phyloP scores from a whole-genome alignment of 75 land plant species.

The Cupressus sempervirens region DNA sequence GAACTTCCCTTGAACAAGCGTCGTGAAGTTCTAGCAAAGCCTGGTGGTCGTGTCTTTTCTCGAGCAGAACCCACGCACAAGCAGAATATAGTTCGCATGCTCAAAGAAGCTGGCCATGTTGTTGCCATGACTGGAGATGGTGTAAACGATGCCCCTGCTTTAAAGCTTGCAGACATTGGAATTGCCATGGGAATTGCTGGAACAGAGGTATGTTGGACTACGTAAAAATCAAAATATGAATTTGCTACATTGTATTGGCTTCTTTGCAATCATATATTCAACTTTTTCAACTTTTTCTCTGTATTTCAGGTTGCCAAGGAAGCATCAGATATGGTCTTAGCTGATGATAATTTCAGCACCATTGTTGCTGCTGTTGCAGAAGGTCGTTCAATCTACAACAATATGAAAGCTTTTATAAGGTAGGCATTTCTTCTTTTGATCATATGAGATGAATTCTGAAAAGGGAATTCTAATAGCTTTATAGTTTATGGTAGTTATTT shows the following conservation, averaged over 20 bases:
- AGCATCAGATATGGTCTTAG: conserved; percentile 89
- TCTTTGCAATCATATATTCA: not conserved
- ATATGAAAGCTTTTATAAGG: conserved; percentile 95
- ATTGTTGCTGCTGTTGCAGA: conserved; percentile 85
- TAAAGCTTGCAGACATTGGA: conserved; percentile 91
- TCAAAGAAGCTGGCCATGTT: conserved; percentile 77
- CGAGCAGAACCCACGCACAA: conserved; percentile 92
- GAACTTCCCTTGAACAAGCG: conserved; percentile 41
- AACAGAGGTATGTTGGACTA: conserved; percentile 59
- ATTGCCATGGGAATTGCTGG: conserved; percentile 94
- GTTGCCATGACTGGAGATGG: conserved; percentile 99
- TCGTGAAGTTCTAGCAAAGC: conserved; percentile 39
- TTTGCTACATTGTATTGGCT: not conserved
- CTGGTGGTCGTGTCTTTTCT: conserved; percentile 80
- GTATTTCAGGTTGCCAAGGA: conserved; percentile 67
- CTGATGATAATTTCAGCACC: conserved; percentile 91
- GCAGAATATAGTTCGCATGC: conserved; percentile 85
- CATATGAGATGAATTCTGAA: not conserved
- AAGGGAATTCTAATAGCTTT: not conserved
- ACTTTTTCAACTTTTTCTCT: not conserved
- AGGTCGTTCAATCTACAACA: conserved; percentile 87
- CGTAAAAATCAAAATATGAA: not conserved
- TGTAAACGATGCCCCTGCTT: conserved; percentile 94
- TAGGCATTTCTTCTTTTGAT: conserved; percentile 11
- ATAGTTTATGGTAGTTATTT: not conserved